Evolutionary conservation across 805 yeast genomes (phyloP).

Genomic region (Yarrowia sp.): DNA sequence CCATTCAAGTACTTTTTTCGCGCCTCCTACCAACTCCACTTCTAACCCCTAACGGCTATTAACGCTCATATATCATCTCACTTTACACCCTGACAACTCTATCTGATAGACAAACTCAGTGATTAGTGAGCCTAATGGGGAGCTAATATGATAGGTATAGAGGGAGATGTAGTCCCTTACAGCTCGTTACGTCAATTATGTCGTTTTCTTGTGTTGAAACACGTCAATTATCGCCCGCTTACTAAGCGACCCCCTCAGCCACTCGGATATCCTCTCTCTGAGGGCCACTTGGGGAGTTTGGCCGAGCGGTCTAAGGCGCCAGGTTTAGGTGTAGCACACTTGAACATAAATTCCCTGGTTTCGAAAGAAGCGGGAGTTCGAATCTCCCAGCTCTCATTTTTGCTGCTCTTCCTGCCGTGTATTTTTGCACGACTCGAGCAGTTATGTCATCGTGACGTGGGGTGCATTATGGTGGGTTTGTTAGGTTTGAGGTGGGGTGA

Average conservation of each 20-base stretch:
- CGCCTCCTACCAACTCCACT: too few species aligned
- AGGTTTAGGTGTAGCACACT: slow-evolving; percentile 39
- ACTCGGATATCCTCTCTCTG: too few species aligned
- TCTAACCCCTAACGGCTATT: background rate
- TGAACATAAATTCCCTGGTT: slow-evolving; percentile 36
- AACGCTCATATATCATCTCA: background rate
- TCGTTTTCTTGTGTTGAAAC: too few species aligned
- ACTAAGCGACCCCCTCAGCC: too few species aligned
- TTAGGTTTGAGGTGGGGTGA: too few species aligned
- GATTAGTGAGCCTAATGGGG: background rate
- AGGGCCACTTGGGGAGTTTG: slow-evolving; percentile 23
- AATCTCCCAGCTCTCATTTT: slow-evolving; percentile 39
- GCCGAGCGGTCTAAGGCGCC: slow-evolving; percentile 41
- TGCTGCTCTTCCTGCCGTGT: slow-evolving; percentile 4
- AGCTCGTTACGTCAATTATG: too few species aligned
- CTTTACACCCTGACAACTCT: background rate
- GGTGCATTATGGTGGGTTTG: too few species aligned
- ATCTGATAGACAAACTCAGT: background rate
- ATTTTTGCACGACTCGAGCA: background rate
- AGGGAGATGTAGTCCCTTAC: too few species aligned
- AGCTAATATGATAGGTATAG: too few species aligned
- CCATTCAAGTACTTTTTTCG: too few species aligned
- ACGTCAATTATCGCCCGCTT: too few species aligned
- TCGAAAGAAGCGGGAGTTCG: slow-evolving; percentile 39
- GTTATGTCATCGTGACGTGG: too few species aligned